phyloP scores from a whole-genome alignment of 495 filamentous ascomycete genomes.

The Cudoniella acicularis region DNA sequence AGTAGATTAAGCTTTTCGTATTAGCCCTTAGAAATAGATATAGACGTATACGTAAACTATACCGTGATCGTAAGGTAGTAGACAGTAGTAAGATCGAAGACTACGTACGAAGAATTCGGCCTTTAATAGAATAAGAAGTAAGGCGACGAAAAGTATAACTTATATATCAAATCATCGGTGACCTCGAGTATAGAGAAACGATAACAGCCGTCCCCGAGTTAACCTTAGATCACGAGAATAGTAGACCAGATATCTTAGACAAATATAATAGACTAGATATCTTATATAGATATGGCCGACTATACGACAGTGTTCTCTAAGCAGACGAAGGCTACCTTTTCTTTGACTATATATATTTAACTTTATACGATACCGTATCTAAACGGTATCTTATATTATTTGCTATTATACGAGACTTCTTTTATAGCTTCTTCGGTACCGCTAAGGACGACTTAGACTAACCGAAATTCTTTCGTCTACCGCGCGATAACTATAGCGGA shows the following conservation, averaged over 20 bases:
- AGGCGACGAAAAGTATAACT: not conserved
- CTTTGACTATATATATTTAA: slow-evolving; percentile 24
- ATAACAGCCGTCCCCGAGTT: not conserved
- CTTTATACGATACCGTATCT: slow-evolving; percentile 3
- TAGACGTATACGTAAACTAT: not conserved
- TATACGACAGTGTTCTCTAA: slow-evolving; percentile 9
- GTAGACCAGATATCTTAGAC: too few species aligned
- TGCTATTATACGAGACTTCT: not conserved
- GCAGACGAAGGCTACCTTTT: slow-evolving; percentile 24
- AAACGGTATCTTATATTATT: not conserved
- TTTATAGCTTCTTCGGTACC: not conserved
- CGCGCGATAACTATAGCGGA: not conserved
- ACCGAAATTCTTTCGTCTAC: not conserved
- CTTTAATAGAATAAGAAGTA: not conserved
- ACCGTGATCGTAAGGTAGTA: not conserved
- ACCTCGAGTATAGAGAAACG: not conserved
- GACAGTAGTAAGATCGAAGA: not conserved
- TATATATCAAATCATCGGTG: not conserved
- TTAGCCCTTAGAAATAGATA: not conserved
- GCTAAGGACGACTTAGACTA: not conserved
- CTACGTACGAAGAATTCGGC: not conserved
- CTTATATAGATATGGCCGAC: slow-evolving; percentile 23
- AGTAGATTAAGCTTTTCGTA: not conserved
- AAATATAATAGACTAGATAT: too few species aligned
- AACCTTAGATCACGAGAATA: not conserved